A percentile compares a stretch with the other conserved stretches of the same genome.
Evolutionary conservation across 148 eudicot genomes (phyloP).

Genomic region (Linanthus parryae): DNA sequence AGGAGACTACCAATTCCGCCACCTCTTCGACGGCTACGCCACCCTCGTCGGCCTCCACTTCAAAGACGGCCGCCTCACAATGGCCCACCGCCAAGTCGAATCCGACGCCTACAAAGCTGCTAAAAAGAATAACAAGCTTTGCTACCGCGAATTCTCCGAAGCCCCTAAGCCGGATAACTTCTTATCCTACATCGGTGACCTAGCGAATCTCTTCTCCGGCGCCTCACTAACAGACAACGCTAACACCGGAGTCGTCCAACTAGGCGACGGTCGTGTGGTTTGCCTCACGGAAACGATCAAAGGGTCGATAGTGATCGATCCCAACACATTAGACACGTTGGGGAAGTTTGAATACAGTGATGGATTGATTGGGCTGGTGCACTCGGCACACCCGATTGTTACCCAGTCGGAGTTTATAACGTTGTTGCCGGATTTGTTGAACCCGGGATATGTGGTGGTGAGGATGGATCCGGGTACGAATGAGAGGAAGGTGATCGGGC

Average conservation of each 20-base stretch:
- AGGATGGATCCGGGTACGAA: constrained; percentile 79
- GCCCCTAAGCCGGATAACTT: constrained; percentile 58
- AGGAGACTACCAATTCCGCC: constrained; percentile 83
- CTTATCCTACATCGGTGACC: constrained; percentile 58
- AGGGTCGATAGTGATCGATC: constrained; percentile 83
- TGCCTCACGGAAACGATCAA: constrained; percentile 89
- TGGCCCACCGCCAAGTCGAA: constrained; percentile 84
- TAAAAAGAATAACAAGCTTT: constrained; percentile 37
- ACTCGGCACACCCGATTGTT: constrained; percentile 93
- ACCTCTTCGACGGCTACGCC: constrained; percentile 96
- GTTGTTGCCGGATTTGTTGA: constrained; percentile 73
- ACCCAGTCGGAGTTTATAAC: constrained; percentile 66
- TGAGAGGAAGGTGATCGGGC: constrained; percentile 70
- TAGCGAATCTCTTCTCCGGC: constrained; percentile 77
- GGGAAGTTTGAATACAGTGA: constrained; percentile 74
- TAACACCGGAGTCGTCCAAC: constrained; percentile 77
- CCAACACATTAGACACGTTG: constrained; percentile 68
- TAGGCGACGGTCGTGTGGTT: constrained; percentile 84
- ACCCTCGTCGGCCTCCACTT: constrained; percentile 86
- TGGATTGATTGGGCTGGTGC: constrained; percentile 63
- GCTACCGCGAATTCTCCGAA: constrained; percentile 94
- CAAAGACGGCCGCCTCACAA: constrained; percentile 42
- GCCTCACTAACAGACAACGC: constrained; percentile 91
- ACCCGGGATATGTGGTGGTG: constrained; percentile 79
- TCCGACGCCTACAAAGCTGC: constrained; percentile 91